Percentiles rank a stretch among this genome's conserved stretches.
phyloP scores from a whole-genome alignment of 106 monocot genomes.

The Xerophyta viscosa region DNA sequence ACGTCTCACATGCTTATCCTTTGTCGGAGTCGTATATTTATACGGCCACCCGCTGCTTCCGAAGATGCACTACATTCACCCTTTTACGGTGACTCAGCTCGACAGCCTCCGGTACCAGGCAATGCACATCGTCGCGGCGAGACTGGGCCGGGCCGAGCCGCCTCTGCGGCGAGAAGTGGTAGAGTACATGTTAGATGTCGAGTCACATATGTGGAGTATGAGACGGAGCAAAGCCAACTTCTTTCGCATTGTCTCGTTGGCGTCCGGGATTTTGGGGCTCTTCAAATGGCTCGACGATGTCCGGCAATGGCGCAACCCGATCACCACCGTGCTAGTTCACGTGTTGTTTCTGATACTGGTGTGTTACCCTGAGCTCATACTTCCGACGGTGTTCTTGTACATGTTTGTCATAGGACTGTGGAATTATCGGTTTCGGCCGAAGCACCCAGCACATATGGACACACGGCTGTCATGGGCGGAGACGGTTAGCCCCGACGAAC shows the following conservation, averaged over 20 bases:
- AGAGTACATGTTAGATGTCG: conserved; percentile 20
- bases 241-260: conserved; percentile 6
- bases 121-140: conserved; percentile 6
- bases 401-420: conserved; percentile 15
- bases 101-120: conserved; percentile 14
- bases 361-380: conserved; percentile 12
- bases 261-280: neutral
- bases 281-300: conserved; percentile 8
- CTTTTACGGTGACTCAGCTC: conserved; percentile 1
- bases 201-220: conserved; percentile 17
- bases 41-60: conserved; percentile 11
- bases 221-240: conserved; percentile 21
- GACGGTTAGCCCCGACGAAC: conserved; percentile 2
- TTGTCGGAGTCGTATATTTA: conserved; percentile 4
- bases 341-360: conserved; percentile 9
- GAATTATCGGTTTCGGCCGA: conserved; percentile 12
- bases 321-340: conserved; percentile 16
- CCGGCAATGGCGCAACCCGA: conserved; percentile 10
- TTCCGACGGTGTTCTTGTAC: conserved; percentile 12
- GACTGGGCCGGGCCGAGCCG: conserved; percentile 12
- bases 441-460: conserved; percentile 17
- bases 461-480: conserved; percentile 10
- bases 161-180: conserved; percentile 10
- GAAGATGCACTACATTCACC: conserved; percentile 15
- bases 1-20: conserved; percentile 9